Evolutionary conservation across 1,284 basidiomycete species (phyloP), one percentile per base, ranked within the genome.

Genomic region (Apiotrichum sp.): DNA sequence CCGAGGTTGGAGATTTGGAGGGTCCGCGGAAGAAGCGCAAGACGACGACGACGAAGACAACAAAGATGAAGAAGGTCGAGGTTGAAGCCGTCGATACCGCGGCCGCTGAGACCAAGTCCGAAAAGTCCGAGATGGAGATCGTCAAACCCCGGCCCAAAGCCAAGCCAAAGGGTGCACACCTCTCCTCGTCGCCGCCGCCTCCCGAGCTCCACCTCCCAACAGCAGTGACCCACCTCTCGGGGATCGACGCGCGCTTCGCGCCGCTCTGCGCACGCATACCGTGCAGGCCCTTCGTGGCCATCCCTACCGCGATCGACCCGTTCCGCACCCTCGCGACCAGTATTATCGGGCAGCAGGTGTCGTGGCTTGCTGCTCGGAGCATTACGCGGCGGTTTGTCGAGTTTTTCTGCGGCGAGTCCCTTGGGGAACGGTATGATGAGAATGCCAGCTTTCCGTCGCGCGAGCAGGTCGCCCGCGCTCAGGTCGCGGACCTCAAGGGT

Each of bases 261-360:
- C 80, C 82, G 34, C 65, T 93, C 3, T 91, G 93, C 53, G 45
- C 48, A 8, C 63, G 66, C 16, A 51, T 71, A 9, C 70, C 69
- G 1, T 70, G 66, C 51, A 62, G 63, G 36, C 69, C 71, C 3
- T 72, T 70, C 58, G 56, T 48, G 3, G 11, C 16, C 40, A 33
- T 13, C 4, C 40, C 13, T 39, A 56, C 62, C 33, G 54, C 63
- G 2, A 60, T 72, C 16, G 72, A 74, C 50, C 70, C 69, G 9
- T 69, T 66, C 62, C 83, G 83, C 47, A 83, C 85, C 1, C 78
- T 90, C 16, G 81, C 82, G 36, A 83, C 81, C 2, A 85, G 83
- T 36, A 88, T 90, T 57, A 74, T 89, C 76, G 88, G 86, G 0
- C 90, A 93, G 74, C 91, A 97, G 74, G 92, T 97, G 42, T 90